Evolutionary conservation across 164 flowering plant genomes (phyloP).

Genomic region (Tetrastigma voinierianum): DNA sequence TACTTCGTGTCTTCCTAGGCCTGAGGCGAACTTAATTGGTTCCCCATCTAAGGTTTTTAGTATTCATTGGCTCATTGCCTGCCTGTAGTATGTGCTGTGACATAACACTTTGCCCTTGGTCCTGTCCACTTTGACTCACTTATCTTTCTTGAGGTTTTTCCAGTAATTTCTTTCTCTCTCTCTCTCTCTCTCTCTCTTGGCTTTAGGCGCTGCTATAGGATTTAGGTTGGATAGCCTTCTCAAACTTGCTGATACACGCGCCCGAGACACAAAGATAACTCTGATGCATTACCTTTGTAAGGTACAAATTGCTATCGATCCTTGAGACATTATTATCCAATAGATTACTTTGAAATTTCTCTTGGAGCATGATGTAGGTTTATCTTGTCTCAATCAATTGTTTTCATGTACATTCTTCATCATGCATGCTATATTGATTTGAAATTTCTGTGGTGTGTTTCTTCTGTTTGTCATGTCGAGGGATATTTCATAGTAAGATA

Average conservation of each 20-base stretch:
- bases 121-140: neutral
- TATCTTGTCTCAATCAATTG: neutral
- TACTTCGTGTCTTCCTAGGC: no score
- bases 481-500: neutral
- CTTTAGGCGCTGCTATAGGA: conserved; percentile 64
- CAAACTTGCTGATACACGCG: conserved; percentile 68
- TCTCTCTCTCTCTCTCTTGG: no score
- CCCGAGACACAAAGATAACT: conserved; percentile 61
- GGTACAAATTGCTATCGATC: conserved; percentile 29
- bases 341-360: neutral
- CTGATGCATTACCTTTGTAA: conserved; percentile 79
- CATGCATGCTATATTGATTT: no score
- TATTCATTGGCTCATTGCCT: no score
- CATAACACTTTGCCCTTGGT: neutral
- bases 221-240: conserved; percentile 70
- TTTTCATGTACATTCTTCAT: no score
- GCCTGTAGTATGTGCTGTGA: no score
- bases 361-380: neutral
- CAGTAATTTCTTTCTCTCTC: neutral
- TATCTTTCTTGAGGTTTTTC: neutral
- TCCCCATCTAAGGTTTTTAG: no score
- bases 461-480: no score
- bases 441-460: no score
- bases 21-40: no score
- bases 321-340: neutral